Percentiles rank a stretch among this genome's conserved stretches.
phyloP scores from a whole-genome alignment of 176 grass and related monocot species.

The Cocos nucifera region DNA sequence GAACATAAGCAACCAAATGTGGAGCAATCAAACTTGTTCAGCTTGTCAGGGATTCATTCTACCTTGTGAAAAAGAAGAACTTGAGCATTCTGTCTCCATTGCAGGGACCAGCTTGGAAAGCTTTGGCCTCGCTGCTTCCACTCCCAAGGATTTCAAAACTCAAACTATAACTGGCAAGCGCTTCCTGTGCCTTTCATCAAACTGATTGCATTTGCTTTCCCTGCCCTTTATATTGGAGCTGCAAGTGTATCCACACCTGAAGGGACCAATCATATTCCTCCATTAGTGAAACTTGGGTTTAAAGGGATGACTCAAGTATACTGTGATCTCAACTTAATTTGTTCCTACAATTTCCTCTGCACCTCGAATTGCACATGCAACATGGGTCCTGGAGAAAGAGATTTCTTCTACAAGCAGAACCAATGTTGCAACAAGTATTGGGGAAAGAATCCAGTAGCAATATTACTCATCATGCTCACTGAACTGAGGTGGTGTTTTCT shows the following conservation, averaged over 20 bases:
- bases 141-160: slow-evolving; percentile 6
- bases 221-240: slow-evolving; percentile 74
- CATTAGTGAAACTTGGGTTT: too few relatives aligned
- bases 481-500: slow-evolving; percentile 12
- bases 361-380: slow-evolving; percentile 54
- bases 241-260: slow-evolving; percentile 75
- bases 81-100: slow-evolving; percentile 32
- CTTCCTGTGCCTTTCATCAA: slow-evolving; percentile 48
- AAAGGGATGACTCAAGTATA: too few relatives aligned
- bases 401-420: slow-evolving; percentile 4
- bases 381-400: slow-evolving; percentile 24
- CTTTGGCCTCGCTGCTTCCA: slow-evolving; percentile 24
- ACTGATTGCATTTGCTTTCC: slow-evolving; percentile 78
- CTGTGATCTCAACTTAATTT: slow-evolving; percentile 47
- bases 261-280: background rate
- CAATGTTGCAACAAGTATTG: background rate
- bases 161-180: slow-evolving; percentile 26
- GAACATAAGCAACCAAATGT: slow-evolving; percentile 62
- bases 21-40: slow-evolving; percentile 15
- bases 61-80: slow-evolving; percentile 20
- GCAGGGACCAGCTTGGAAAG: slow-evolving; percentile 46
- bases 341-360: slow-evolving; percentile 47
- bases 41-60: background rate
- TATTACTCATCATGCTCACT: background rate
- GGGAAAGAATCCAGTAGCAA: background rate